Evolutionary conservation across 352 stramenopile species (phyloP), one percentile per base, ranked within the genome.

Genomic region (Pythium scleroteichum): DNA sequence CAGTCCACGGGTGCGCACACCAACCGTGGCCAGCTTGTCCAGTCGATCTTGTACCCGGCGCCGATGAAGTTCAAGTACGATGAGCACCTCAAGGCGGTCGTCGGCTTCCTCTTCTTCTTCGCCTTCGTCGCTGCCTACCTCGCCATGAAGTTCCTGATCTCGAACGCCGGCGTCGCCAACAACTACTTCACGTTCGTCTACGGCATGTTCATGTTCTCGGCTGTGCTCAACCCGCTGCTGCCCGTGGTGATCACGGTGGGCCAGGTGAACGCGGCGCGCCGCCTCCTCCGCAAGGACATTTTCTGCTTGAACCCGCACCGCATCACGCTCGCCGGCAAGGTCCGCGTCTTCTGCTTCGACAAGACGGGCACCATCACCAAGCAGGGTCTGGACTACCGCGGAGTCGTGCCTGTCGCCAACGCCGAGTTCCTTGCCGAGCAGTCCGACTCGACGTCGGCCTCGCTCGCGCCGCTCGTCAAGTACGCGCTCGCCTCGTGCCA

Each of bases 401-500:
- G 54, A 32, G 55, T 53, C n/a, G 54, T 65, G 32, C 55, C 62
- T 35, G 56, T 69, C 10, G 33, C 27, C 10, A 35, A 53, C 17
- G 56, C 44, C n/a, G 44, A 40, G 2, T 65, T 67, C 35, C 27
- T 48, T 8, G 52, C 27, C 16, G 56, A 64, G 16, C 48, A 65
- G 40, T 41, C 53, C 19, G 49, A 59, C 72, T 66, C 62, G 35
- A 55, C 47, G 22, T 23, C 55, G 46, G 8, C 40, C 33, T 54
- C 59, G 50, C 46, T 59, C 29, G 47, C 53, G 33, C 32, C 68
- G 24, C 45, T 49, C 27, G 60, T 87, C 70, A 80, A 82, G 68
- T 88, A 75, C 51, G 73, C 72, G 22, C 60, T 97, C 45, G 85
- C 88, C 20, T 82, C 85, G 29, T 96, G 87, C 61, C 91, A 97